Evolutionary conservation across 2,329 filamentous ascomycete genomes (phyloP).

Genomic region (Trichoderma pleuroti): DNA sequence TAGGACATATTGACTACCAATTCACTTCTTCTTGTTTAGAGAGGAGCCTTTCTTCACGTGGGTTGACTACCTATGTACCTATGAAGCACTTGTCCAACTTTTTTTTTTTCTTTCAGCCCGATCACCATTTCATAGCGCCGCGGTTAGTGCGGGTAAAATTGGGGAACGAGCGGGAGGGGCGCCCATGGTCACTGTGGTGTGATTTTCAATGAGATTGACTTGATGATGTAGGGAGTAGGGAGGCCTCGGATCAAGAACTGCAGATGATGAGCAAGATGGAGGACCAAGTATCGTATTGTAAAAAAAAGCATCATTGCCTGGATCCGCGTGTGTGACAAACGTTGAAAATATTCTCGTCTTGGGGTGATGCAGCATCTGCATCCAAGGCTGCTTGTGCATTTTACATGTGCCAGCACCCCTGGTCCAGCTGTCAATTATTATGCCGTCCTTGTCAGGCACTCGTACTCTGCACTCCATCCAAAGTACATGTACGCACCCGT

Average conservation of each 20-base stretch:
- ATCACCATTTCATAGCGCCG: background rate
- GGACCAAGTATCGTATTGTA: background rate
- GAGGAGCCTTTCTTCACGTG: background rate
- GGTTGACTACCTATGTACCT: too few relatives aligned
- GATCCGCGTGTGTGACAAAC: background rate
- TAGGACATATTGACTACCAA: background rate
- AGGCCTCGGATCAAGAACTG: background rate
- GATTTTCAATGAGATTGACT: background rate
- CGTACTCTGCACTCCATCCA: background rate
- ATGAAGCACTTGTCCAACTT: background rate
- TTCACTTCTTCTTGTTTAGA: background rate
- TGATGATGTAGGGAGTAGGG: background rate
- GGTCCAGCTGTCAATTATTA: background rate
- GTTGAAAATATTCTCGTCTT: background rate
- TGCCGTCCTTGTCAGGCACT: too few relatives aligned
- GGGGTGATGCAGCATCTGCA: background rate
- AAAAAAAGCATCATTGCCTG: background rate
- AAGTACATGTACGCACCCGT: background rate
- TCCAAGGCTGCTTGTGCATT: background rate
- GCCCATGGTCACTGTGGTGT: background rate
- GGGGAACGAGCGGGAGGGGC: background rate
- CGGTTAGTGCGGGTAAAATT: conserved; percentile 12
- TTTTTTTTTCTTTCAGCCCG: background rate
- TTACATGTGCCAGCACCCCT: background rate
- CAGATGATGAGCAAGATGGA: background rate